Conservation (phyloP, 768 basidiomycete species). For the Termitomyces sp. region DNA sequence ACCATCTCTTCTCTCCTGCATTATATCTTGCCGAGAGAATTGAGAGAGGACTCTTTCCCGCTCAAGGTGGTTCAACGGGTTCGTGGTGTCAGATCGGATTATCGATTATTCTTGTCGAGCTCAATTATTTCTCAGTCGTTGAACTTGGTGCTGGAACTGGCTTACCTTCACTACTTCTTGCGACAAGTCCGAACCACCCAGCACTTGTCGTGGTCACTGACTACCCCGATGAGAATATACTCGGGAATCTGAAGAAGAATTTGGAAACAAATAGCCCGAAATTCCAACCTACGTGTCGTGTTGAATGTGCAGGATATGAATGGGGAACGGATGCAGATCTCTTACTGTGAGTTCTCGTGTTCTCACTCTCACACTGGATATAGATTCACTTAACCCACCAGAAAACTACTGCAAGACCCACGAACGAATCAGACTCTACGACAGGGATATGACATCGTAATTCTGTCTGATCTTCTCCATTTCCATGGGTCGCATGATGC, state of each 20-base stretch:
- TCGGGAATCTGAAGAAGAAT: conserved; percentile 54
- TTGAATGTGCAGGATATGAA: conserved; percentile 51
- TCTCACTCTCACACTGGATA: background rate
- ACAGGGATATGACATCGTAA: conserved; percentile 51
- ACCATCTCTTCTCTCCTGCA: conserved; percentile 70
- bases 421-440: background rate
- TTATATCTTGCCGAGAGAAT: conserved; percentile 65
- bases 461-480: conserved; percentile 72
- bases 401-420: conserved; percentile 15
- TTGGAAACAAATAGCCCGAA: conserved; percentile 43
- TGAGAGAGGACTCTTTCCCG: conserved; percentile 48
- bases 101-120: background rate
- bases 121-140: conserved; percentile 40
- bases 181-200: conserved; percentile 42
- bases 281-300: conserved; percentile 34
- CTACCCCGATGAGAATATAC: conserved; percentile 61
- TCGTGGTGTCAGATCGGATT: background rate
- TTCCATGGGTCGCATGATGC: conserved; percentile 58
- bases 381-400: background rate
- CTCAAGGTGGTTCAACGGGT: conserved; percentile 39
- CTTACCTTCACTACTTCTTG: conserved; percentile 59
- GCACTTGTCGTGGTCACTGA: conserved; percentile 61
- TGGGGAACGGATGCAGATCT: conserved; percentile 54
- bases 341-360: conserved; percentile 41
- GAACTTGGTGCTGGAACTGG: conserved; percentile 72